Conservation (phyloP, 225 moss, liverwort and hornwort genomes). For the Physcomitrium patens region DNA sequence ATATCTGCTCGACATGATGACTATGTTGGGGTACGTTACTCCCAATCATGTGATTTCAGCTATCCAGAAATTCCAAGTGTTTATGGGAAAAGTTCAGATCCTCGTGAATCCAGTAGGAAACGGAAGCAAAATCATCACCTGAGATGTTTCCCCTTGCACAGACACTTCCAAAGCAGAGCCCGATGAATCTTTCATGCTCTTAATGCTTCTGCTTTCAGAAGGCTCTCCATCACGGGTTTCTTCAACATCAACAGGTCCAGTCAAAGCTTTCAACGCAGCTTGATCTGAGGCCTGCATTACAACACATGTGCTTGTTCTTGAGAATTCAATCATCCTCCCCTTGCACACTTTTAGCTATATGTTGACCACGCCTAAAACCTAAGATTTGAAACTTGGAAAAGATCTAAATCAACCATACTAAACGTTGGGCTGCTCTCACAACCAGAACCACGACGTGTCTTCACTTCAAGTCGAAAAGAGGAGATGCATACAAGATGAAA, state of each 20-base stretch:
- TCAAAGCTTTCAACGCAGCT: conserved; percentile 51
- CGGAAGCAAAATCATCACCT: conserved; percentile 29
- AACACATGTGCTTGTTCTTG: not conserved
- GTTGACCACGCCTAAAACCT: not conserved
- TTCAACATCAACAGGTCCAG: conserved; percentile 27
- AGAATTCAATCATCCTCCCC: conserved; percentile 13
- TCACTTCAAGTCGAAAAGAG: not conserved
- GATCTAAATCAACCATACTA: conserved; percentile 3
- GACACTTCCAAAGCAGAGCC: conserved; percentile 34
- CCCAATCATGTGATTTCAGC: not conserved
- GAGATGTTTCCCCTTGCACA: conserved; percentile 29
- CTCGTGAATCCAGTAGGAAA: not conserved
- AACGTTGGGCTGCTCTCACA: conserved; percentile 3
- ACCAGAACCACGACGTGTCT: not conserved
- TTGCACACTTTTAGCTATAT: conserved; percentile 4
- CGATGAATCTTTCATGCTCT: conserved; percentile 37
- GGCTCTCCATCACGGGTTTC: conserved; percentile 31
- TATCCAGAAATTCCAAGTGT: not conserved
- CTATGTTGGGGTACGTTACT: not conserved
- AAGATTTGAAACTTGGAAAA: not conserved
- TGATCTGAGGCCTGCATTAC: conserved; percentile 53
- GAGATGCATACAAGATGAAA: not conserved
- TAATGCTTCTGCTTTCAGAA: conserved; percentile 42
- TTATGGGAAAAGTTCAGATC: not conserved
- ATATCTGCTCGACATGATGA: conserved; percentile 7